phyloP scores from a whole-genome alignment of 352 stramenopile species.

The Aphanomyces stellatus region DNA sequence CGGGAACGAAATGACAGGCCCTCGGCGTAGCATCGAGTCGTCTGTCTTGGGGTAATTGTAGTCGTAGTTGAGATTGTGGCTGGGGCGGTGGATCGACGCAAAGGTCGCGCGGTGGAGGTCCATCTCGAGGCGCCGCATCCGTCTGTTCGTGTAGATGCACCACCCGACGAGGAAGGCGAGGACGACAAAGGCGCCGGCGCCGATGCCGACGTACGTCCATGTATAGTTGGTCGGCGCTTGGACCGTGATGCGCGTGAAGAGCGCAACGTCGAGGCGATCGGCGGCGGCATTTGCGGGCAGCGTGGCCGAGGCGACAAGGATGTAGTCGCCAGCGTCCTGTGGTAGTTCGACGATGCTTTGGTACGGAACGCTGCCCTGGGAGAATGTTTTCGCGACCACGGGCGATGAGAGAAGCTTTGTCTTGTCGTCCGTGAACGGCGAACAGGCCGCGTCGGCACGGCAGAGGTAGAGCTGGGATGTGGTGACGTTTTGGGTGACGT shows the following conservation, averaged over 20 bases:
- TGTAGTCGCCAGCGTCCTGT: neutral
- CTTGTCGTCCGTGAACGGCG: neutral
- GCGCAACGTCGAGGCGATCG: neutral
- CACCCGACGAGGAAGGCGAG: neutral
- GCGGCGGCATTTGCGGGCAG: neutral
- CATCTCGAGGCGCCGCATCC: neutral
- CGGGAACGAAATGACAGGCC: no score
- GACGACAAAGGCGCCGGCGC: neutral
- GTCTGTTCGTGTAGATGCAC: neutral
- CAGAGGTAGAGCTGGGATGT: slow-evolving; percentile 1
- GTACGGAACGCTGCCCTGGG: neutral
- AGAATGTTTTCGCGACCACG: neutral
- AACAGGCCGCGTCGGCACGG: neutral
- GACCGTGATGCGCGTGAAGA: neutral
- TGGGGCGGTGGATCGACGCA: neutral
- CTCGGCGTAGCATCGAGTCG: no score
- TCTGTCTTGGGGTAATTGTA: no score
- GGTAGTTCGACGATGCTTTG: neutral
- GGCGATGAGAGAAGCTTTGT: neutral
- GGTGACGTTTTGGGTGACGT: slow-evolving; percentile 3
- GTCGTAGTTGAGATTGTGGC: no score
- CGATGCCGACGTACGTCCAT: neutral
- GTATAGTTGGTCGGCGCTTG: neutral
- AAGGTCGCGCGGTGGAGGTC: neutral
- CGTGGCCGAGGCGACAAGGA: neutral